Percentiles rank a stretch among this genome's conserved stretches.
phyloP scores from a whole-genome alignment of 1,139 yeast genomes.

The Zygotorulaspora mrakii region DNA sequence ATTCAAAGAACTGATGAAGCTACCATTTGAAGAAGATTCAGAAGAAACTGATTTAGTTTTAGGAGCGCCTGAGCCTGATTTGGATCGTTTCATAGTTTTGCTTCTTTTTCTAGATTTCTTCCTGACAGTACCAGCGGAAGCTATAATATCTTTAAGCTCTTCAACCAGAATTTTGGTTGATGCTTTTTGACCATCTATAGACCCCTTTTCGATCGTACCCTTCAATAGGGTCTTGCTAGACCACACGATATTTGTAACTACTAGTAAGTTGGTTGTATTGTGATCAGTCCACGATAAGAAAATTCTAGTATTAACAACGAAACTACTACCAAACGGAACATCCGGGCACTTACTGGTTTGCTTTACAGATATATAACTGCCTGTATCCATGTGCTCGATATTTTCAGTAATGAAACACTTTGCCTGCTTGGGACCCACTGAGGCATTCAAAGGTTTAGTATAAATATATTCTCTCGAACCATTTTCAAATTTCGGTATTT shows the following conservation, averaged over 20 bases:
- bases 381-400: conserved; percentile 59
- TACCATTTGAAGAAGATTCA: conserved; percentile 1
- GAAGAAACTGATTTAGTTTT: background rate
- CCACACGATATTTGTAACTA: conserved; percentile 78
- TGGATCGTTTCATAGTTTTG: conserved; percentile 10
- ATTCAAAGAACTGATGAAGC: conserved; percentile 2
- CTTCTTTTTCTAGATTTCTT: conserved; percentile 36
- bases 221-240: conserved; percentile 90
- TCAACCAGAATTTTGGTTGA: conserved; percentile 56
- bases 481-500: conserved; percentile 48
- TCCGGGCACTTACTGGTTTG: conserved; percentile 83
- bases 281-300: conserved; percentile 73
- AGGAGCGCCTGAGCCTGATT: conserved; percentile 1
- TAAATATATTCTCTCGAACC: conserved; percentile 63
- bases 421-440: conserved; percentile 95
- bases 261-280: conserved; percentile 60
- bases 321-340: conserved; percentile 89
- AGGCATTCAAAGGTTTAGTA: conserved; percentile 71
- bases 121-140: conserved; percentile 29
- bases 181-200: conserved; percentile 83
- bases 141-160: conserved; percentile 52
- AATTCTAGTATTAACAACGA: conserved; percentile 65
- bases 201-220: conserved; percentile 87
- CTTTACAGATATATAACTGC: conserved; percentile 53
- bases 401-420: conserved; percentile 74